Conservation (phyloP, 176 grass and related monocot species). For the Oryza meridionalis region DNA sequence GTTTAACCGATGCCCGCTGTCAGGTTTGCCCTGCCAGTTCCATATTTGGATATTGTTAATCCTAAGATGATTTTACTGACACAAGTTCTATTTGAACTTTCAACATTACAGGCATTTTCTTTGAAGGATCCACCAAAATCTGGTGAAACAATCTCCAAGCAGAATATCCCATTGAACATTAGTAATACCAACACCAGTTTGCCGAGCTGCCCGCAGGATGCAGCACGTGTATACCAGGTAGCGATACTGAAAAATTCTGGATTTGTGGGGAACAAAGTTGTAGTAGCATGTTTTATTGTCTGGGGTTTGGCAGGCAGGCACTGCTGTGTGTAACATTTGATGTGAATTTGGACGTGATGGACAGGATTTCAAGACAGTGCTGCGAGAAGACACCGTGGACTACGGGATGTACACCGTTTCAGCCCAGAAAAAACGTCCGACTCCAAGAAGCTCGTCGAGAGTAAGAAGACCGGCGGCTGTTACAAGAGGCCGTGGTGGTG, state of each 20-base stretch:
- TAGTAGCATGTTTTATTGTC: slow-evolving; percentile 15
- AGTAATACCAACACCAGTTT: slow-evolving; percentile 54
- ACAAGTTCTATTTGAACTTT: slow-evolving; percentile 41
- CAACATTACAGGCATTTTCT: slow-evolving; percentile 81
- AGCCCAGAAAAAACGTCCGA: slow-evolving; percentile 72
- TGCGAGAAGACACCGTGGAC: slow-evolving; percentile 93
- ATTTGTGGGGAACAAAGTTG: slow-evolving; percentile 22
- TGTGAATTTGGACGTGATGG: slow-evolving; percentile 7
- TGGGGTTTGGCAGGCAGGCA: neutral
- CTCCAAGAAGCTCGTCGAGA: slow-evolving; percentile 66
- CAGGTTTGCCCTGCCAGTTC: slow-evolving; percentile 53
- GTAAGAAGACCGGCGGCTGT: slow-evolving; percentile 52
- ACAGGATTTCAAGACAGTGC: slow-evolving; percentile 87
- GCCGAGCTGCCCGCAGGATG: slow-evolving; percentile 67
- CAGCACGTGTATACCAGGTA: slow-evolving; percentile 79
- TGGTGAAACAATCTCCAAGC: slow-evolving; percentile 75
- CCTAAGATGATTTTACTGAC: slow-evolving; percentile 27
- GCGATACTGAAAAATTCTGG: slow-evolving; percentile 29
- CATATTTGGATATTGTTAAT: slow-evolving; percentile 30
- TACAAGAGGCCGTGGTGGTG: slow-evolving; percentile 47
- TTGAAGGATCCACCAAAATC: slow-evolving; percentile 83
- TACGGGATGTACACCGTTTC: slow-evolving; percentile 58
- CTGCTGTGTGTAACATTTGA: neutral
- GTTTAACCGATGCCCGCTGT: slow-evolving; percentile 83
- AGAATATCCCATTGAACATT: slow-evolving; percentile 84